These are phyloP conservation scores for Patellaria atrata DNA, from an alignment of 495 filamentous ascomycete genomes.

Conservation along the genomic window DNA sequence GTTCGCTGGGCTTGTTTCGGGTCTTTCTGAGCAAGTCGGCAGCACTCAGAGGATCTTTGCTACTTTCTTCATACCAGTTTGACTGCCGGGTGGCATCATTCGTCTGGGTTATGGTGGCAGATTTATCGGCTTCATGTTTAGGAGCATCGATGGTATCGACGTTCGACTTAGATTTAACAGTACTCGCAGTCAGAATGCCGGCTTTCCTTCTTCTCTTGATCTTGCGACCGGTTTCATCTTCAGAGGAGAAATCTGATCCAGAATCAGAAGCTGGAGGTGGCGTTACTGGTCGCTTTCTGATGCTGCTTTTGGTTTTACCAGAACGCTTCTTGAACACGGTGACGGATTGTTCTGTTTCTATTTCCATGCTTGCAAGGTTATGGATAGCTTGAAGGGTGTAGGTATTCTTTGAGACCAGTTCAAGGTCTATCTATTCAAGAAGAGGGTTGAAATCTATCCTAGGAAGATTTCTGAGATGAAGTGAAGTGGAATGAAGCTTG, in stretches of 20 bases:
- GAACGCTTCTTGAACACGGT: conserved; percentile 79
- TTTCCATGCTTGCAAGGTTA: no score
- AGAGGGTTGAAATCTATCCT: no score
- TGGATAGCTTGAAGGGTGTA: no score
- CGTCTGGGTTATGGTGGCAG: conserved; percentile 41
- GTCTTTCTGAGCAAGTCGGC: conserved; percentile 54
- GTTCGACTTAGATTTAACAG: conserved; percentile 30
- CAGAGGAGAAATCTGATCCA: conserved; percentile 51
- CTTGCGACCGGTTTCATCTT: conserved; percentile 54
- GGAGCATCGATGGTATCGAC: conserved; percentile 35
- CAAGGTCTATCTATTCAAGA: no score
- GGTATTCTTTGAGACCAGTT: no score
- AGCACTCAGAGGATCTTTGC: conserved; percentile 33
- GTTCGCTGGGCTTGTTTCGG: conserved; percentile 23
- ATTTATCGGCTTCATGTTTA: conserved; percentile 45
- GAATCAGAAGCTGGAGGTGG: conserved; percentile 50
- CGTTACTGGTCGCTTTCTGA: conserved; percentile 72
- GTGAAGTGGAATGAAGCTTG: no score
- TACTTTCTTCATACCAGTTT: conserved; percentile 78
- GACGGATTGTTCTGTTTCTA: no score
- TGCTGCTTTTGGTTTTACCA: conserved; percentile 56
- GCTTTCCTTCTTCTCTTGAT: conserved; percentile 54
- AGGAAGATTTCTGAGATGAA: no score
- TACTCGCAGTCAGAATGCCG: conserved; percentile 41
- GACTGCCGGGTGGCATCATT: conserved; percentile 87